Base-by-base conservation (phyloP, 441 rosid genomes). In the Raphanus hybrid region DNA sequence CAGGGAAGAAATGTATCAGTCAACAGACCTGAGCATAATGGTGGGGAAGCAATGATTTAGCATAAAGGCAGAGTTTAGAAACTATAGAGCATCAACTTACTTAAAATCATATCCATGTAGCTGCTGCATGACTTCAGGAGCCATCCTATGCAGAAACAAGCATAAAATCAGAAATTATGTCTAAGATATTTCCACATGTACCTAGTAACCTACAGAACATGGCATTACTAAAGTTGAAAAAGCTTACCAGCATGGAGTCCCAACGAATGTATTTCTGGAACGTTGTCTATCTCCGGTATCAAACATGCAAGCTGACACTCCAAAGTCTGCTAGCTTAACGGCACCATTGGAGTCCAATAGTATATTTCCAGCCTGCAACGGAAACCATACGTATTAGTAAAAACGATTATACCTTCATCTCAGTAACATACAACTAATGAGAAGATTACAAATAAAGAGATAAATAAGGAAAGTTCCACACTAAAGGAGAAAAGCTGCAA, bases 101-200 rank as follows among this genome's bases (percentile, higher is more conserved):
- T 90, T 96, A 71, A 93, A 96, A 85, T 96, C 98, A 87, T 96
- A 96, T 78, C 98, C 99, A 70, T 93, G 97, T 83, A 93, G 80
- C 73, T 93, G 98, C 84, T 96, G 99, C 97, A 96, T 93, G 65
- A 96, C 99, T 89, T 93, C 99, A 75, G 99, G 98, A 81, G 99
- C 99, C 98, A 96, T 93, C 97, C 99, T 96, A 81, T 69, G 64
- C 81, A 73, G 74, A 73, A 74, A 83, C 68, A 70, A 73, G 34
- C 27, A 35, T 23, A 60, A 71, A 60, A 75, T 66, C 43, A 59
- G 74, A 75, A 66, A 26, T 67, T 76, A 0, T 5, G 63, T 35
- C 67, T 16, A 80, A 20, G 74, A 54, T 15, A 27, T 61, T 41
- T 18, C 71, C 18, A 67, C 69, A 69, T 48, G 52, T 27, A 57